phyloP scores from a whole-genome alignment of 768 basidiomycete genomes.

The Coprinopsis marcescibilis region DNA sequence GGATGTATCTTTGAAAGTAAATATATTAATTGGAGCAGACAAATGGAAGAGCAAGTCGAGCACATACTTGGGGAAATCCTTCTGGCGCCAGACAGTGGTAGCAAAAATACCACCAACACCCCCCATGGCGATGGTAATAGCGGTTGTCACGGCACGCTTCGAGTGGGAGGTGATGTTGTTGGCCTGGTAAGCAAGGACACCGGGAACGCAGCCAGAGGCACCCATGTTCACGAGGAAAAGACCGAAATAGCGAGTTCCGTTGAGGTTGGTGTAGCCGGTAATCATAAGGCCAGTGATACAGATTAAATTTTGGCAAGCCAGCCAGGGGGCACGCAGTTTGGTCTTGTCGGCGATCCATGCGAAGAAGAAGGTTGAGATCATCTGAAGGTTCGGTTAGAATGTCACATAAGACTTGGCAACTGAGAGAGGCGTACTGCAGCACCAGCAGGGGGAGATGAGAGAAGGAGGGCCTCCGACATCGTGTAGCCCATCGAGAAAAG shows the following conservation, averaged over 20 bases:
- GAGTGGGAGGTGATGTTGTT: conserved; percentile 31
- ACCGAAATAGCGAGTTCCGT: conserved; percentile 29
- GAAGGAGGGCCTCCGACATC: conserved; percentile 21
- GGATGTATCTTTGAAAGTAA: conserved; percentile 14
- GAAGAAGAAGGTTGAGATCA: conserved; percentile 28
- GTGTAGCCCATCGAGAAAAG: conserved; percentile 28
- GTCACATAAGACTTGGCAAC: not conserved
- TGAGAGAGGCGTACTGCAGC: conserved; percentile 18
- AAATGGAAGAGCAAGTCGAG: too few relatives aligned
- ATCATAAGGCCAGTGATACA: conserved; percentile 28
- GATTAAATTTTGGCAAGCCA: conserved; percentile 27
- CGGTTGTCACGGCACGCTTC: conserved; percentile 35
- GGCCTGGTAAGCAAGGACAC: conserved; percentile 31
- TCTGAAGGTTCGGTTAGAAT: conserved; percentile 18
- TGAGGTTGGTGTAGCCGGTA: conserved; percentile 23
- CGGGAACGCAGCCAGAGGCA: conserved; percentile 29
- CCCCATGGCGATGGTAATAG: conserved; percentile 27
- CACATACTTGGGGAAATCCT: conserved; percentile 32
- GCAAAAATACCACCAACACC: conserved; percentile 35
- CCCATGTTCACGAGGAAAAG: conserved; percentile 30
- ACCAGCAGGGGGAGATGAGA: conserved; percentile 30
- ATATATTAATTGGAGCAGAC: not conserved
- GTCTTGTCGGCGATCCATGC: conserved; percentile 33
- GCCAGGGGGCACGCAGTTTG: conserved; percentile 27
- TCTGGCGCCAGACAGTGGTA: conserved; percentile 29